phyloP scores from a whole-genome alignment of 2,329 filamentous ascomycete genomes.

The Helicocarpus griseus region DNA sequence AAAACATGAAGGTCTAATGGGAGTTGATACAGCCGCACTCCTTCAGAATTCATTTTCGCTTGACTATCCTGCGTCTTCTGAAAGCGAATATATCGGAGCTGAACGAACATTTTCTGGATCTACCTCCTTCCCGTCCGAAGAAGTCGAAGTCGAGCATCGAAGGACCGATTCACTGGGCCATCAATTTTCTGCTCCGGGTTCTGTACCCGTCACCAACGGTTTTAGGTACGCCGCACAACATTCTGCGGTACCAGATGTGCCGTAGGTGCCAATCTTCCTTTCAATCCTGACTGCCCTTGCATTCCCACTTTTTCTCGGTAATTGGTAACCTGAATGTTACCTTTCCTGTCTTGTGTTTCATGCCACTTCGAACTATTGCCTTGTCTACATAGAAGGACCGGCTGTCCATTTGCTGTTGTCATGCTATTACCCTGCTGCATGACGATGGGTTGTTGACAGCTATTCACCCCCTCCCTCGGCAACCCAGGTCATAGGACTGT shows the following conservation, averaged over 20 bases:
- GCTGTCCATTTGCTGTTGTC: not conserved
- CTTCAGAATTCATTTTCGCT: conserved; percentile 28
- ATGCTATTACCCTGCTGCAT: not conserved
- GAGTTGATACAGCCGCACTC: conserved; percentile 20
- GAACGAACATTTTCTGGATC: conserved; percentile 26
- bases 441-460: not conserved
- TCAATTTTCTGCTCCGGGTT: conserved; percentile 34
- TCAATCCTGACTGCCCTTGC: conserved; percentile 25
- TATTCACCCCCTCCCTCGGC: not conserved
- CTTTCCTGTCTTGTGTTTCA: conserved; percentile 1
- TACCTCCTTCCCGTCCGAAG: conserved; percentile 27
- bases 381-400: not conserved
- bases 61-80: conserved; percentile 30
- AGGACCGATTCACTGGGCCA: conserved; percentile 42
- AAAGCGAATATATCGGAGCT: conserved; percentile 30
- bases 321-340: conserved; percentile 20
- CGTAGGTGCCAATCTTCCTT: conserved; percentile 43
- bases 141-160: conserved; percentile 40
- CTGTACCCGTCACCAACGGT: conserved; percentile 39
- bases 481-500: conserved; percentile 7
- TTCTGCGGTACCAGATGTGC: conserved; percentile 42
- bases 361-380: conserved; percentile 4
- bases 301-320: conserved; percentile 21
- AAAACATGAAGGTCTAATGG: conserved; percentile 17
- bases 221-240: conserved; percentile 44